Base-by-base conservation (phyloP, 352 stramenopile genomes). In the Pythium aquatile region DNA sequence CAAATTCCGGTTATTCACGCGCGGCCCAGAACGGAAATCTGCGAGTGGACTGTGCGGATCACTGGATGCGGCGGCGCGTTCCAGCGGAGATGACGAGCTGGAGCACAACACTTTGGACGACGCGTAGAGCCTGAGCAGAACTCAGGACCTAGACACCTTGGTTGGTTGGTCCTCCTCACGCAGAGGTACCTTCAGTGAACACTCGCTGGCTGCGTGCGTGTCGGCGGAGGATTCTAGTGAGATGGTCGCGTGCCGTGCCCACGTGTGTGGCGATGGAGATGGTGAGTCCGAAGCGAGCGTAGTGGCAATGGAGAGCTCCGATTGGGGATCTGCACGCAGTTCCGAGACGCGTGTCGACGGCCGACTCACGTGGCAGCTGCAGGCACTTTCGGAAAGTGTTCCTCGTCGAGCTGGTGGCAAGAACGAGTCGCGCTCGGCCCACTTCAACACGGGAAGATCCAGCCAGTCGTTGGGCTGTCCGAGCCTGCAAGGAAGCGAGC, bases 401-500 rank as follows among this genome's bases (percentile, higher is more conserved):
- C 47, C 55, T 8, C 4, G 30, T 51, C n/a, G 44, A 29, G 44
- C 6, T 24, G 5, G 20, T 51, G 44, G 44, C 44, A 17, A 51
- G 55, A 44, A 48, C 35, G 54, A 26, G 44, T 37, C 26, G 47
- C 13, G 9, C 40, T 11, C 5, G 7, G 0, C 14, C 54, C 47
- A 69, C 63, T 69, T 69, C 63, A 69, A 69, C 63, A 47, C 44
- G 24, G 9, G 35, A 44, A 61, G 61, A 56, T 55, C 39, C 29
- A 56, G 40, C 44, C 40, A 48, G 13, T 5, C 14, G 14, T 30
- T 16, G n/a, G 7, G 35, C 35, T 42, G 35, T 42, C 35, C 35
- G 16, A 39, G 16, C 24, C 20, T 24, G 20, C 20, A 24, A 24
- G 20, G 20, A 24, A 24, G 20, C 20, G 20, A 24, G 20, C 20